These are phyloP conservation scores for Cordyceps tenuipes DNA, from an alignment of 2,329 filamentous ascomycete species.

Conservation along the genomic window DNA sequence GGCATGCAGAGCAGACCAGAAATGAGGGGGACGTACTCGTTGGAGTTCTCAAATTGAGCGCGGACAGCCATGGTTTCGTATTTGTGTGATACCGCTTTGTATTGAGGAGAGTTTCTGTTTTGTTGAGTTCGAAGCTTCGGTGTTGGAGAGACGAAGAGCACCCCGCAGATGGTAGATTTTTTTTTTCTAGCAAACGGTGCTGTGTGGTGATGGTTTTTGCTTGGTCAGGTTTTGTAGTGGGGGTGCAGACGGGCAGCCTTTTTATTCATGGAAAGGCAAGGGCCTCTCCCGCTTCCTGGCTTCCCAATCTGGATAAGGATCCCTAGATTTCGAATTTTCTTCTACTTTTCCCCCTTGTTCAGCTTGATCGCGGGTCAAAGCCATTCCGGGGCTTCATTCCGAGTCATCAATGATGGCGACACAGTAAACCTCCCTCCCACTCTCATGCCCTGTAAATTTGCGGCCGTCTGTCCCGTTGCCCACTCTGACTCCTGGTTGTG, in stretches of 20 bases:
- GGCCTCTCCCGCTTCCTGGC: not conserved
- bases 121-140: not conserved
- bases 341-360: too few species aligned
- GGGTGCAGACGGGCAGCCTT: not conserved
- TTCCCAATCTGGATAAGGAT: not conserved
- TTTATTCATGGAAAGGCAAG: not conserved
- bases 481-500: conserved; percentile 1
- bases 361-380: not conserved
- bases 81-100: not conserved
- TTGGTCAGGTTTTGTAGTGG: conserved; percentile 2
- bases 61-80: conserved; percentile 52
- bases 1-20: not conserved
- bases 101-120: not conserved
- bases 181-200: conserved; percentile 10
- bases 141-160: conserved; percentile 9
- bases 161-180: conserved; percentile 9
- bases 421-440: not conserved
- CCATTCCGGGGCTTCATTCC: not conserved
- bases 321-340: too few species aligned
- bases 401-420: conserved; percentile 1
- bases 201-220: not conserved
- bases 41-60: conserved; percentile 81
- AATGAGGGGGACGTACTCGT: conserved; percentile 57
- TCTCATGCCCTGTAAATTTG: not conserved
- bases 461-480: not conserved